Conservation (phyloP, 257 asterid species). For the Hygrophila difformis region DNA sequence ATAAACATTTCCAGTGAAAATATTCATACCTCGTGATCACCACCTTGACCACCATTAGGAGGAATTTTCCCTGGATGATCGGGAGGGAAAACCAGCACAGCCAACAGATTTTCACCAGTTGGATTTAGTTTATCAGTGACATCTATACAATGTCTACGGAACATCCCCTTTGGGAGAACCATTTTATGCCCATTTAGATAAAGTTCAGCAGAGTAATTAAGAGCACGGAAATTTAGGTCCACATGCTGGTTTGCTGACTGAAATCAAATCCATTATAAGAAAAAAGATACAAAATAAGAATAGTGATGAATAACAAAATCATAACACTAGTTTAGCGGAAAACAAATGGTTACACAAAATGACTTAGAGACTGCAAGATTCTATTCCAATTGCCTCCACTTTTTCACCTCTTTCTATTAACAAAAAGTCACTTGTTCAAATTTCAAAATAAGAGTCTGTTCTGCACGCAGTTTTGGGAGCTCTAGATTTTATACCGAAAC, state of each 20-base stretch:
- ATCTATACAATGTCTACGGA: constrained; percentile 81
- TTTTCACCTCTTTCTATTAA: too few species aligned
- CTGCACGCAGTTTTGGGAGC: too few species aligned
- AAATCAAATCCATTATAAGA: constrained; percentile 25
- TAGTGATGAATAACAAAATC: too few species aligned
- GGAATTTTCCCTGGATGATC: constrained; percentile 97
- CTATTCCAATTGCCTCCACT: too few species aligned
- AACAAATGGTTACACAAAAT: too few species aligned
- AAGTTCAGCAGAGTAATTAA: constrained; percentile 90
- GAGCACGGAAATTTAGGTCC: constrained; percentile 81
- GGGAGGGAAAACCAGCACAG: constrained; percentile 89
- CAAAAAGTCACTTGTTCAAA: too few species aligned
- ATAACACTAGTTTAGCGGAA: too few species aligned
- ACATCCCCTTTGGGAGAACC: constrained; percentile 93
- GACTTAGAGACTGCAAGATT: too few species aligned
- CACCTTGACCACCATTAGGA: constrained; percentile 95
- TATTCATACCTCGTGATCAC: constrained; percentile 90
- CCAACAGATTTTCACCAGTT: constrained; percentile 70
- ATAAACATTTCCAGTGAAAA: constrained; percentile 9
- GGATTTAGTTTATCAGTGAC: constrained; percentile 51
- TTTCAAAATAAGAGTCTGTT: too few species aligned
- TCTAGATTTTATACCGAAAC: too few species aligned
- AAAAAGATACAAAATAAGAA: background rate
- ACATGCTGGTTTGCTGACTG: constrained; percentile 55
- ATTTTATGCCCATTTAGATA: constrained; percentile 81